Percentiles rank a stretch among this genome's conserved stretches.
Evolutionary conservation across 192 early-diverging fungal genomes (phyloP).

Genomic region (Coemansia sp.): DNA sequence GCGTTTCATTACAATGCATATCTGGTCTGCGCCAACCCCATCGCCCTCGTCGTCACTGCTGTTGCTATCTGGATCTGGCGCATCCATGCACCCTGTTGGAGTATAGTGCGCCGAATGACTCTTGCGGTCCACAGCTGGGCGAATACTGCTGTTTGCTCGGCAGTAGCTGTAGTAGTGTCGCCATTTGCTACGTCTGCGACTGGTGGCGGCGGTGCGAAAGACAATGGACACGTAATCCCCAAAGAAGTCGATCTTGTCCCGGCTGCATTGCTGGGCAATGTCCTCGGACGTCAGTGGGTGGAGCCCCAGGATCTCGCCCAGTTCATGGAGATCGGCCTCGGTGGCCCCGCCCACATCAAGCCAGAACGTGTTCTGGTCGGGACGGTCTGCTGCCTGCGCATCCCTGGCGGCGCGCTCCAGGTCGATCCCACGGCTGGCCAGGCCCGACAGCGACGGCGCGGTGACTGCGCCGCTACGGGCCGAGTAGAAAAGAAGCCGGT

Average conservation of each 20-base stretch:
- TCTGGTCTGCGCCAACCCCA: background rate
- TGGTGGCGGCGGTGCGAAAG: conserved; percentile 38
- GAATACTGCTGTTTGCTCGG: conserved; percentile 7
- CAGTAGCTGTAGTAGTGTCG: conserved; percentile 7
- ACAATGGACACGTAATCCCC: conserved; percentile 59
- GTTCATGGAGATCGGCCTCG: conserved; percentile 51
- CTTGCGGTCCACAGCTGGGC: background rate
- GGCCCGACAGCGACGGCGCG: conserved; percentile 10
- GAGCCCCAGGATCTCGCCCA: conserved; percentile 61
- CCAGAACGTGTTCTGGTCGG: conserved; percentile 62
- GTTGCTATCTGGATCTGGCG: background rate
- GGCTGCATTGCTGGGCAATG: conserved; percentile 75
- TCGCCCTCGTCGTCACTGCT: background rate
- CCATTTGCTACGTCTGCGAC: background rate
- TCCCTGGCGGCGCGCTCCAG: conserved; percentile 7
- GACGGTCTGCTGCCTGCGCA: too few species aligned
- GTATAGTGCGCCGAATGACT: background rate
- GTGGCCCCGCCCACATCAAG: conserved; percentile 58
- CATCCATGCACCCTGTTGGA: background rate
- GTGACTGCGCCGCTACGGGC: conserved; percentile 15
- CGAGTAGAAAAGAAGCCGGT: conserved; percentile 30
- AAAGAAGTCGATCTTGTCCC: conserved; percentile 83
- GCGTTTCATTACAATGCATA: conserved; percentile 27
- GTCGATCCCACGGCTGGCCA: conserved; percentile 1
- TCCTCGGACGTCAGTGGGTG: conserved; percentile 85